Conservation (phyloP, 2,329 filamentous ascomycete genomes). For the Colletotrichum higginsianum region DNA sequence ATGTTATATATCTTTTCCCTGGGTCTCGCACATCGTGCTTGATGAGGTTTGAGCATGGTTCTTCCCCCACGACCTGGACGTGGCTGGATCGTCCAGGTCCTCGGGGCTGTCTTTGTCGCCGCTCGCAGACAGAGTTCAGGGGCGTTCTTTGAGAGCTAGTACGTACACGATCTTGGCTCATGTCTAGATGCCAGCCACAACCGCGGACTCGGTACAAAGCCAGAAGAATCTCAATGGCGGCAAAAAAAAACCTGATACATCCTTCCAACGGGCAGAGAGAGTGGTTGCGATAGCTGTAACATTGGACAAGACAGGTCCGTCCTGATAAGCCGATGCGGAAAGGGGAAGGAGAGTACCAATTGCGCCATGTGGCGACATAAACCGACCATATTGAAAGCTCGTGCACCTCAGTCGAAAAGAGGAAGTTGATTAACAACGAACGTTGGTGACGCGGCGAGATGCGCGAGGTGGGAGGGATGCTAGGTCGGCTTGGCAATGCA, state of each 20-base stretch:
- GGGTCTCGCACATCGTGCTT: not conserved
- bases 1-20: constrained; percentile 27
- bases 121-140: constrained; percentile 9
- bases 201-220: constrained; percentile 5
- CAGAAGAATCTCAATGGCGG: not conserved
- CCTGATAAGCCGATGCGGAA: constrained; percentile 34
- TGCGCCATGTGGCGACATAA: constrained; percentile 37
- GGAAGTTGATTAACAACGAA: constrained; percentile 34
- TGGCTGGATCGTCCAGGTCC: not conserved
- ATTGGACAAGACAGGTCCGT: not conserved
- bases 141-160: constrained; percentile 18
- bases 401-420: constrained; percentile 19
- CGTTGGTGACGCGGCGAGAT: constrained; percentile 7
- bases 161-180: constrained; percentile 2
- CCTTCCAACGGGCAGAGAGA: not conserved
- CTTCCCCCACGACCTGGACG: not conserved
- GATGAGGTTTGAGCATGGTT: not conserved
- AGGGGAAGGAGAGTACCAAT: constrained; percentile 40
- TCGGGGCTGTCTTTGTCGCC: constrained; percentile 15
- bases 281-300: not conserved
- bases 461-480: constrained; percentile 5
- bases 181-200: not conserved
- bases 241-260: too few relatives aligned
- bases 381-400: constrained; percentile 8
- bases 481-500: constrained; percentile 40